Evolutionary conservation across 192 early-diverging fungal species (phyloP), one percentile per base, ranked within the genome.

Genomic region (Linnemannia hyalina): DNA sequence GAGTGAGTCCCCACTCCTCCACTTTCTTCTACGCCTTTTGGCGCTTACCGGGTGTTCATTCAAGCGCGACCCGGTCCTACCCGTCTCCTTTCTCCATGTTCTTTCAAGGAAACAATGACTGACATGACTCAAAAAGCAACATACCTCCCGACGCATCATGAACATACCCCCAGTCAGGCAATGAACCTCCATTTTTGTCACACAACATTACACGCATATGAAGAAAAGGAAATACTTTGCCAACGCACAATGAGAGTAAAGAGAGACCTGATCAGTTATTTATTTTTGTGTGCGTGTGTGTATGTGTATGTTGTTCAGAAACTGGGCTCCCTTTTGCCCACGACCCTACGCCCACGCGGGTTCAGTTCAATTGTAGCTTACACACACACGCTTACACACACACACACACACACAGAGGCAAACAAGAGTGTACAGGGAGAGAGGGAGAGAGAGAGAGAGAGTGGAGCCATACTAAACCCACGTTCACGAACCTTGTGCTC

Each of bases 61-160:
- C 60, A 65, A 65, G 60, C 60, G 60, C 29, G 60, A 65, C 60
- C 60, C 60, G 60, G 60, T 65, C 60, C 60, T 65, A 65, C 60
- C 60, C 60, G 60, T 32, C 32, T 65, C 8, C 60, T 2, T 13
- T 26, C n/a, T 29, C 60, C 23, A 32, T 65, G 13, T 32, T 11
- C 60, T 9, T 29, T 65, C 4, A 32, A 13, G 60, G 15, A 65
- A 3, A 0, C 0, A 65, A 32, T 65, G 26, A 32, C 60, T 11
- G 29, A 65, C 60, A 65, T 65, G 60, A 65, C 60, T 65, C 29
- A 32, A 29, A 65, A 32, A 57, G 11, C 10, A 35, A 32, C 29
- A 65, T 15, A 32, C 26, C 0, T 6, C 29, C 29, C n/a, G 35
- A 65, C 29, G 60, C 60, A 65, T 65, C 60, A 35, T 23, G 26